These are phyloP conservation scores for Colletotrichum orchidophilum DNA, from an alignment of 2,329 filamentous ascomycete species.

Conservation along the genomic window DNA sequence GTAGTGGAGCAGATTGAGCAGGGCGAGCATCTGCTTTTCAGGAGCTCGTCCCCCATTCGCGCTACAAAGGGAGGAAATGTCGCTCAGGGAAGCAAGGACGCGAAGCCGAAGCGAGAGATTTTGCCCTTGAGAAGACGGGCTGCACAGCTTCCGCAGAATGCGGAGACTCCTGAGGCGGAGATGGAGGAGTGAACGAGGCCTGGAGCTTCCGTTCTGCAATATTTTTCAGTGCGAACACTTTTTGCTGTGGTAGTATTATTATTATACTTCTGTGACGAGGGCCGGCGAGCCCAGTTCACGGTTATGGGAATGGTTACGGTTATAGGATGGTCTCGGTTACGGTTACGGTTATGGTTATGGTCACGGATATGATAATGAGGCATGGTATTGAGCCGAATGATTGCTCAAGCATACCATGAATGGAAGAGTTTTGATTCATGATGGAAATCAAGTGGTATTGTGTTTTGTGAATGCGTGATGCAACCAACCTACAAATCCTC, in stretches of 20 bases:
- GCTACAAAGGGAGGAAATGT: background rate
- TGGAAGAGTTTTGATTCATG: background rate
- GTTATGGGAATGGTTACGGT: background rate
- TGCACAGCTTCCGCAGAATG: background rate
- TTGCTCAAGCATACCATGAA: background rate
- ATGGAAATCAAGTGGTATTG: background rate
- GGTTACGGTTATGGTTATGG: background rate
- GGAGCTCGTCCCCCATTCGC: background rate
- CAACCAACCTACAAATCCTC: conserved; percentile 39
- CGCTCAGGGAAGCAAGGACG: background rate
- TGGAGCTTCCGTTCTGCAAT: background rate
- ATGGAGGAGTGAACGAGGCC: background rate
- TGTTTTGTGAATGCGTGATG: background rate
- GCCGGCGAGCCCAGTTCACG: background rate
- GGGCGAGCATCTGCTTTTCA: background rate
- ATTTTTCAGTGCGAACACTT: background rate
- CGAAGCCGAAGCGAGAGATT: background rate
- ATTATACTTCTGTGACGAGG: background rate
- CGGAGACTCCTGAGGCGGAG: too few relatives aligned
- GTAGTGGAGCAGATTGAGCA: background rate
- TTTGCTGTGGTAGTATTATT: too few relatives aligned
- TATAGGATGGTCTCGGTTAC: background rate
- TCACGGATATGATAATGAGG: background rate
- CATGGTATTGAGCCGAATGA: background rate
- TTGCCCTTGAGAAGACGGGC: background rate